Conservation (phyloP, 139 green algal genomes). For the Chlamydomonas sp. region DNA sequence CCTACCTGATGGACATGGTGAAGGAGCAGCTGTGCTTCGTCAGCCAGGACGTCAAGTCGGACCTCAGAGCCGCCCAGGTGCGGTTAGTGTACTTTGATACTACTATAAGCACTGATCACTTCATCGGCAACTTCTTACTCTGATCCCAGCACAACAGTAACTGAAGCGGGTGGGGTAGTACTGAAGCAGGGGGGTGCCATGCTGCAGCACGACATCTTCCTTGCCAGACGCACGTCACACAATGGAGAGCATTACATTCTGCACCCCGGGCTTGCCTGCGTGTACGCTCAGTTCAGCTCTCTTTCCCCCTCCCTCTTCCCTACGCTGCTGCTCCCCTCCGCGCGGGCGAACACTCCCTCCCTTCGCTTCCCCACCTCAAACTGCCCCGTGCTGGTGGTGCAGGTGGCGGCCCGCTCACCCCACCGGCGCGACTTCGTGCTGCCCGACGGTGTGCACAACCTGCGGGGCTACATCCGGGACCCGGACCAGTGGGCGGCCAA, state of each 20-base stretch:
- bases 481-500: conserved; percentile 19
- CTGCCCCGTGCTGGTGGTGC: background rate
- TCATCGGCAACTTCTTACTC: too few relatives aligned
- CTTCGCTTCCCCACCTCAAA: too few relatives aligned
- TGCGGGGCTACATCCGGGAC: conserved; percentile 79
- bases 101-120: too few relatives aligned
- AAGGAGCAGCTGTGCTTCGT: conserved; percentile 95
- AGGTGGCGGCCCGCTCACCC: conserved; percentile 49
- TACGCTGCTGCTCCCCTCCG: background rate
- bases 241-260: too few relatives aligned
- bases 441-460: conserved; percentile 90
- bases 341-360: too few relatives aligned
- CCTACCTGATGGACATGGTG: conserved; percentile 91
- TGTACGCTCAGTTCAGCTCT: too few relatives aligned
- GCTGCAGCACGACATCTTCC: too few relatives aligned
- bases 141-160: too few relatives aligned
- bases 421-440: conserved; percentile 87
- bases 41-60: conserved; percentile 50
- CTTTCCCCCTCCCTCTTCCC: background rate
- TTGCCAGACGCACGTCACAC: too few relatives aligned
- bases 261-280: too few relatives aligned
- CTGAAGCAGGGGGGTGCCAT: background rate
- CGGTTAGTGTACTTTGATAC: background rate
- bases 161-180: background rate
- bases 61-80: conserved; percentile 43